phyloP scores from a whole-genome alignment of 805 yeast genomes.

The Ogataea kodamae region DNA sequence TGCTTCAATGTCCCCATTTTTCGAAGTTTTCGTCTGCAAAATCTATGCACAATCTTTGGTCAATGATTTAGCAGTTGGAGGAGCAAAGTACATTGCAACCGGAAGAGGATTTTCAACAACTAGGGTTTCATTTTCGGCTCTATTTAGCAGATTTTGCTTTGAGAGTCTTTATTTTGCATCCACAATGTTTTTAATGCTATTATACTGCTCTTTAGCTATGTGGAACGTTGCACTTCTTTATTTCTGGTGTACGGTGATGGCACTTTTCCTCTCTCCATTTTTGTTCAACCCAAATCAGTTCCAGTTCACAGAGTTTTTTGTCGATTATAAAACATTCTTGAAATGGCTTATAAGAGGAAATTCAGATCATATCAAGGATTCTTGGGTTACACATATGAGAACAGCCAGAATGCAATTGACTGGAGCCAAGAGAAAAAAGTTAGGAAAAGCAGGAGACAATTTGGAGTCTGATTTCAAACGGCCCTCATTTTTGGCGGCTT shows the following conservation, averaged over 20 bases:
- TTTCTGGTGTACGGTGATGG: slow-evolving; percentile 69
- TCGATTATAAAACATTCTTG: slow-evolving; percentile 59
- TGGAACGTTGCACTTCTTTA: slow-evolving; percentile 60
- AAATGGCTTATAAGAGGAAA: slow-evolving; percentile 53
- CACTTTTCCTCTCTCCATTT: slow-evolving; percentile 68
- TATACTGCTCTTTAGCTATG: slow-evolving; percentile 56
- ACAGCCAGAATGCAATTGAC: slow-evolving; percentile 50
- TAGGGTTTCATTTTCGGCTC: slow-evolving; percentile 59
- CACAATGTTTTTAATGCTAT: slow-evolving; percentile 45
- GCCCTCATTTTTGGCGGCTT: slow-evolving; percentile 45
- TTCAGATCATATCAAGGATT: slow-evolving; percentile 31
- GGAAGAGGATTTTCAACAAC: slow-evolving; percentile 81
- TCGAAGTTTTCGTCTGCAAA: slow-evolving; percentile 76
- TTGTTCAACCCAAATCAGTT: slow-evolving; percentile 78
- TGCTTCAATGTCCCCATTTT: slow-evolving; percentile 67
- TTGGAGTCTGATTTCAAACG: slow-evolving; percentile 42
- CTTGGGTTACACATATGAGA: slow-evolving; percentile 50
- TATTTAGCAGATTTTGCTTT: slow-evolving; percentile 67
- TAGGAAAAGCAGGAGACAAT: slow-evolving; percentile 38
- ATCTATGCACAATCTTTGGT: slow-evolving; percentile 68
- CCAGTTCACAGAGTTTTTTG: slow-evolving; percentile 62
- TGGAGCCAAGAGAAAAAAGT: slow-evolving; percentile 48
- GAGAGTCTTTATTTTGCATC: slow-evolving; percentile 67
- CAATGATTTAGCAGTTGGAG: slow-evolving; percentile 70
- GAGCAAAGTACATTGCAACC: slow-evolving; percentile 78